These are phyloP conservation scores for Spirogloea muscicola DNA, from an alignment of 139 green algal genomes.

Conservation along the genomic window DNA sequence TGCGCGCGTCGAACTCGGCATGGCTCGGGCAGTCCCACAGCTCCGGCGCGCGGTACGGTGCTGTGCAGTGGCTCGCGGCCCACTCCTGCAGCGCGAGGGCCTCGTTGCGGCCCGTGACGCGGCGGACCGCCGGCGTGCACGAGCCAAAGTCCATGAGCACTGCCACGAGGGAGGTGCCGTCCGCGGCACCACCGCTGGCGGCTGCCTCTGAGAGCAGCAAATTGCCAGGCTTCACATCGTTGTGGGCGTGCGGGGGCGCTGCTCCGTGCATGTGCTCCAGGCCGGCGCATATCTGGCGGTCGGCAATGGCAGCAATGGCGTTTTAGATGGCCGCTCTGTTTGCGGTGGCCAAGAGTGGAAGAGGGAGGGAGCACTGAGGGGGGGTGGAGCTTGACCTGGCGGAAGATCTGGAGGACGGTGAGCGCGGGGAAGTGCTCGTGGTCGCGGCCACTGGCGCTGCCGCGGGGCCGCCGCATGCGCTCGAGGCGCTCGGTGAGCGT, in stretches of 20 bases:
- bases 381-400: too few species aligned
- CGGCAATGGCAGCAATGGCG: too few species aligned
- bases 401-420: slow-evolving; percentile 41
- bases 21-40: slow-evolving; percentile 79
- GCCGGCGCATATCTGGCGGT: slow-evolving; percentile 65
- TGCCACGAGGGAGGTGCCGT: background rate
- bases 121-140: slow-evolving; percentile 32
- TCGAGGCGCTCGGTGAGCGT: too few species aligned
- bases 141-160: slow-evolving; percentile 86
- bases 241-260: slow-evolving; percentile 60
- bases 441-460: too few species aligned
- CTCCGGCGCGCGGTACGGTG: slow-evolving; percentile 85
- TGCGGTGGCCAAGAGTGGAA: too few species aligned
- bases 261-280: slow-evolving; percentile 64
- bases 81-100: slow-evolving; percentile 63
- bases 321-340: too few species aligned
- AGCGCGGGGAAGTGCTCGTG: background rate
- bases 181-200: background rate
- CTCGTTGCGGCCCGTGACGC: slow-evolving; percentile 57
- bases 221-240: slow-evolving; percentile 88
- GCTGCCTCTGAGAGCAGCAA: background rate
- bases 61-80: slow-evolving; percentile 69
- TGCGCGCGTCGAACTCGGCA: slow-evolving; percentile 63
- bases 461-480: too few species aligned
- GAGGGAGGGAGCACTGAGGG: too few species aligned